Conservation (phyloP, 768 basidiomycete genomes). For the Trametopsis cervina region DNA sequence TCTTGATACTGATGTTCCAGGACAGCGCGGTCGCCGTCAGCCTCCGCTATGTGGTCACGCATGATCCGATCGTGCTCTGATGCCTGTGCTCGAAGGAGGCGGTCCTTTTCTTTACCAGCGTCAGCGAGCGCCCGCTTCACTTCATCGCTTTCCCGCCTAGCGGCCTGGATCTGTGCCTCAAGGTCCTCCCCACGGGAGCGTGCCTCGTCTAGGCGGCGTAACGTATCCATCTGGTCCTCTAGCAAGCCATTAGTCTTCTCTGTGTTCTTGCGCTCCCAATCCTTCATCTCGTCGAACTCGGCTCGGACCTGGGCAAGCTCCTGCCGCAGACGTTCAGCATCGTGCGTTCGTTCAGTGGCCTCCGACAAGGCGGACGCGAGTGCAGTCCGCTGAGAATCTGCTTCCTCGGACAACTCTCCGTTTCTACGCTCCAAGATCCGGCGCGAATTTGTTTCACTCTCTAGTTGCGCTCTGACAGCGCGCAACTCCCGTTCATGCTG, state of each 20-base stretch:
- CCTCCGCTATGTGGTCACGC: conserved; percentile 86
- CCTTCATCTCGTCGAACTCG: conserved; percentile 64
- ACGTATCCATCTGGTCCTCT: conserved; percentile 68
- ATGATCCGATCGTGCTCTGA: conserved; percentile 61
- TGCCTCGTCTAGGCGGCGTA: conserved; percentile 70
- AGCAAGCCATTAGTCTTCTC: conserved; percentile 58
- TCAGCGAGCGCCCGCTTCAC: conserved; percentile 62
- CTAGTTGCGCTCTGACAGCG: conserved; percentile 54
- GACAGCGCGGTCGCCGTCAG: conserved; percentile 89
- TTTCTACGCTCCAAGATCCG: conserved; percentile 62
- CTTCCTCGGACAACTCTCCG: conserved; percentile 43
- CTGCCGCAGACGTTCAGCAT: conserved; percentile 52
- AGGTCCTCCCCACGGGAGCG: conserved; percentile 68
- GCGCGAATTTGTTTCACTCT: conserved; percentile 54
- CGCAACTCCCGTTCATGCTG: conserved; percentile 58
- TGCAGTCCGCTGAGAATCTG: conserved; percentile 47
- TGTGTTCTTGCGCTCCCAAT: conserved; percentile 56
- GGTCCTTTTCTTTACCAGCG: conserved; percentile 72
- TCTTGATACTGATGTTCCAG: conserved; percentile 84
- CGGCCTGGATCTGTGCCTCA: conserved; percentile 65
- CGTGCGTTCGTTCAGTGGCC: conserved; percentile 57
- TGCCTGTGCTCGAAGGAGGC: conserved; percentile 64
- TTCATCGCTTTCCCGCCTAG: conserved; percentile 65
- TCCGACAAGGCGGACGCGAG: conserved; percentile 56
- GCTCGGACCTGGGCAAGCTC: conserved; percentile 54